phyloP scores from a whole-genome alignment of 371 early-diverging fungal species.

The Lichtheimia ramosa region DNA sequence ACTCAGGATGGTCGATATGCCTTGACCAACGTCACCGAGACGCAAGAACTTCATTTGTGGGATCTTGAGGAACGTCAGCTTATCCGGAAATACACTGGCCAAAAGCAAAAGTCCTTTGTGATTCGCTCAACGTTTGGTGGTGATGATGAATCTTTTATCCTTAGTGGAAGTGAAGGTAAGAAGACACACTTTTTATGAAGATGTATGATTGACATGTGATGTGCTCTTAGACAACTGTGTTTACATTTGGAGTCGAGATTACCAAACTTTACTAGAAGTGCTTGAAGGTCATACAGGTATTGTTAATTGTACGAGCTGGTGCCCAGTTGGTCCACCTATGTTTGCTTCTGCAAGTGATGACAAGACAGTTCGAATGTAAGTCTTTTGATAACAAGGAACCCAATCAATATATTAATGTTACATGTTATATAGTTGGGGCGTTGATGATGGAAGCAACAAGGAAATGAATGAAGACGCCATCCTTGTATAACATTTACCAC shows the following conservation, averaged over 20 bases:
- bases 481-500: too few species aligned
- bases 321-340: constrained; percentile 59
- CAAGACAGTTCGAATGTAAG: constrained; percentile 88
- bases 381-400: neutral
- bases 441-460: too few species aligned
- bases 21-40: constrained; percentile 67
- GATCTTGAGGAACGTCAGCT: constrained; percentile 69
- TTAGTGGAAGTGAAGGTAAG: constrained; percentile 89
- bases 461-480: too few species aligned
- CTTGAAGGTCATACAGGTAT: constrained; percentile 82
- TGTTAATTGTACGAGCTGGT: constrained; percentile 90
- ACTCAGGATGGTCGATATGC: constrained; percentile 73
- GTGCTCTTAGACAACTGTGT: constrained; percentile 65
- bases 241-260: constrained; percentile 91
- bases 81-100: constrained; percentile 77
- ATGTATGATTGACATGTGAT: too few species aligned
- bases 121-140: constrained; percentile 95
- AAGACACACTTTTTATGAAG: neutral
- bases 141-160: constrained; percentile 73
- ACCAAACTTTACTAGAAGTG: constrained; percentile 70
- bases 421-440: too few species aligned
- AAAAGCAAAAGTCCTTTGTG: constrained; percentile 84
- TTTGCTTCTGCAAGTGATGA: constrained; percentile 96
- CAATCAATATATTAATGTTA: too few species aligned
- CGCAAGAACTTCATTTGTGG: constrained; percentile 86